Conservation (phyloP, 768 basidiomycete species). For the Hygrocybe punicea region DNA sequence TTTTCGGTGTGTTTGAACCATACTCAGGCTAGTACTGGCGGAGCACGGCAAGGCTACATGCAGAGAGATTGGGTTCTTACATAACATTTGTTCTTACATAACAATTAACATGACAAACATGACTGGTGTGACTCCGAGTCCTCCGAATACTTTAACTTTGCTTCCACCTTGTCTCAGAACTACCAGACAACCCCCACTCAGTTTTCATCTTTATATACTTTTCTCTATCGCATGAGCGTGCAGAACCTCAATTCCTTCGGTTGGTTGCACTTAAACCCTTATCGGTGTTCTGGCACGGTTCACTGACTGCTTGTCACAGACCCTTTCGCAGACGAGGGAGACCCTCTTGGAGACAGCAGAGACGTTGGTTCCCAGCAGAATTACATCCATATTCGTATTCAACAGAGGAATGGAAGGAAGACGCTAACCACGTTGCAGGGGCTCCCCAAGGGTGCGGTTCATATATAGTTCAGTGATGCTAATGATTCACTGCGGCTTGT, state of each 20-base stretch:
- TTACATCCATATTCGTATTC: conserved; percentile 94
- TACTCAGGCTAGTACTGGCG: conserved; percentile 4
- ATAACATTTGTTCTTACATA: neutral
- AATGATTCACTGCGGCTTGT: conserved; percentile 4
- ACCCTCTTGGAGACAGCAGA: conserved; percentile 67
- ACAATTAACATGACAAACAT: neutral
- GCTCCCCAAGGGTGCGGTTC: conserved; percentile 72
- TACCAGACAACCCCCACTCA: conserved; percentile 44
- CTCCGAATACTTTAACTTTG: neutral
- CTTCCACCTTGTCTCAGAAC: conserved; percentile 25
- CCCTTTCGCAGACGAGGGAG: conserved; percentile 94
- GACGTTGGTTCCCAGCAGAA: conserved; percentile 80
- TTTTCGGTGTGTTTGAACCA: conserved; percentile 31
- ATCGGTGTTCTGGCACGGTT: neutral
- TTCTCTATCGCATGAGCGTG: conserved; percentile 84
- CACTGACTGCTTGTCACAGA: conserved; percentile 46
- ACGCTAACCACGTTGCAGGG: conserved; percentile 97
- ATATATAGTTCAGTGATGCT: neutral
- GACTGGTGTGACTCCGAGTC: no score
- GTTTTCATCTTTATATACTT: conserved; percentile 39
- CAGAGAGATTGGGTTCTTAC: no score
- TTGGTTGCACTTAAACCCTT: conserved; percentile 21
- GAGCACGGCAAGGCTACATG: no score
- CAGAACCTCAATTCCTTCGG: conserved; percentile 86
- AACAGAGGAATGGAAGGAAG: conserved; percentile 99